Evolutionary conservation across 441 rosid genomes (phyloP), one percentile per base, ranked within the genome.

Genomic region (Pelargonium cotyledonis): DNA sequence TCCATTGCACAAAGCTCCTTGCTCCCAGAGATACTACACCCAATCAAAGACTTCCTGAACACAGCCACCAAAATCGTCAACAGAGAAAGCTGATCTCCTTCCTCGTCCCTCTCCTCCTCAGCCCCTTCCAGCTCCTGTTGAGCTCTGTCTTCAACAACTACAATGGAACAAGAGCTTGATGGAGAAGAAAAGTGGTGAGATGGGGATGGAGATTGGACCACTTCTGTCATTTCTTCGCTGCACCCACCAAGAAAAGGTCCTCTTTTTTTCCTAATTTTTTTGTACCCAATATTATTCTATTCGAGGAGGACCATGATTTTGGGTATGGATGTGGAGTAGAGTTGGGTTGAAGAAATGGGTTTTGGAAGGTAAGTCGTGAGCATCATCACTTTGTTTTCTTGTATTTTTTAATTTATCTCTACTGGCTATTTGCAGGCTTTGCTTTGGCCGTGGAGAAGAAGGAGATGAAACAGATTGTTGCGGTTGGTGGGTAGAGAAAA

Each of bases 31-130:
- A 82, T 58, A 3, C 29, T 80, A 77, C 97, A 93, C 44, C 92
- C 86, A 70, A 88, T 82, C 64, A 93, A 78, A 29, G 97, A 88
- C 85, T 86, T 89, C 87, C 96, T 85, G 62, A 93, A 57, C 70
- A 87, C 95, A 63, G 87, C 83, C 65, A 81, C 89, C 75, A 94
- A 65, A 72, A 58, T 9, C 14, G 63, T 58, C 63, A 58, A 9
- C 5, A 58, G 35, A 58, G 63, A 58, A 23, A 58, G 63, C 63
- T 58, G 63, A 21, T 58, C 63, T 58, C 67, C 35, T 23, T 58
- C 63, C 7, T 26, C 63, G 63, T 58, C 63, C 31, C 63, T 58
- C 63, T 58, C 63, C 63, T 58, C 21, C 31, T 21, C 63, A 8
- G 1, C 29, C 31, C 21, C 31, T 16, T 51, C 58, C 8, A 1